Evolutionary conservation across 2,329 filamentous ascomycete genomes (phyloP).

Genomic region (Ophiocordyceps robertsii): DNA sequence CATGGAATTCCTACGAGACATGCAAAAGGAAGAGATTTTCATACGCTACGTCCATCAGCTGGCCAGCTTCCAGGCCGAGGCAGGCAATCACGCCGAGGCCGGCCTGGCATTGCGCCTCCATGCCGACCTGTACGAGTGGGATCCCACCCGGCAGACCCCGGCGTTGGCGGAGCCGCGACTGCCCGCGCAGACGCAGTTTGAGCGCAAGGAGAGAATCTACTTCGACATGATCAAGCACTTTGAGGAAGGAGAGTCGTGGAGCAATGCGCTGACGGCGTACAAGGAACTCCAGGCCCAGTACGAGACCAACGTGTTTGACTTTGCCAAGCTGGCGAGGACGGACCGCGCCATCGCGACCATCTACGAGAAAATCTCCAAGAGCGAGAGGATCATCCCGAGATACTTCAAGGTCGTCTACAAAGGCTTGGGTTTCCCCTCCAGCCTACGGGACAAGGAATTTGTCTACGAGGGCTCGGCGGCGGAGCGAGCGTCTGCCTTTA

Average conservation of each 20-base stretch:
- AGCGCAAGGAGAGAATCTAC: slow-evolving; percentile 83
- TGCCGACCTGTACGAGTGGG: slow-evolving; percentile 88
- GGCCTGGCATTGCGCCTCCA: slow-evolving; percentile 81
- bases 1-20: slow-evolving; percentile 93
- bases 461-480: slow-evolving; percentile 72
- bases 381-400: slow-evolving; percentile 62
- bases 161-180: slow-evolving; percentile 63
- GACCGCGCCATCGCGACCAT: slow-evolving; percentile 86
- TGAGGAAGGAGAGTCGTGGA: slow-evolving; percentile 90
- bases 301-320: slow-evolving; percentile 80
- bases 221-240: slow-evolving; percentile 93
- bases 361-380: slow-evolving; percentile 76
- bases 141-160: slow-evolving; percentile 52
- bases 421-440: slow-evolving; percentile 74
- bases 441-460: slow-evolving; percentile 77
- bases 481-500: slow-evolving; percentile 70
- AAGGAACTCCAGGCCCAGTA: slow-evolving; percentile 87
- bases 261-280: slow-evolving; percentile 75
- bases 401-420: slow-evolving; percentile 89
- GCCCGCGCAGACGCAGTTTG: slow-evolving; percentile 74
- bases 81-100: slow-evolving; percentile 73
- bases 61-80: slow-evolving; percentile 60
- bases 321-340: slow-evolving; percentile 76
- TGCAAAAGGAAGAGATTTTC: slow-evolving; percentile 95
- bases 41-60: slow-evolving; percentile 92